Evolutionary conservation across 345 rosid genomes (phyloP).

Genomic region (Barbarea vulgaris): DNA sequence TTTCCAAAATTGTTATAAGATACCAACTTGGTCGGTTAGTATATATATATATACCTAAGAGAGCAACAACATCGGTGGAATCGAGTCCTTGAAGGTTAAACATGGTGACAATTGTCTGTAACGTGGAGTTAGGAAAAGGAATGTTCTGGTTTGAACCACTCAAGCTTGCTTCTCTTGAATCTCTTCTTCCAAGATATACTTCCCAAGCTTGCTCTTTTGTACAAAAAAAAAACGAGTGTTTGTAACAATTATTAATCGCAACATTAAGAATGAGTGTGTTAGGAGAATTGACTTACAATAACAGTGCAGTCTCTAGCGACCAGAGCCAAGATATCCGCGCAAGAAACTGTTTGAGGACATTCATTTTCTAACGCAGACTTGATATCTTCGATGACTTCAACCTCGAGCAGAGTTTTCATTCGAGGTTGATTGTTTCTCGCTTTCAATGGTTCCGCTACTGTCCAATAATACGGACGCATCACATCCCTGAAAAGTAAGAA

Average conservation of each 20-base stretch:
- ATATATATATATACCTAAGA: constrained; percentile 64
- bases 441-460: constrained; percentile 55
- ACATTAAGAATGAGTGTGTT: background rate
- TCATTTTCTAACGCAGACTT: constrained; percentile 70
- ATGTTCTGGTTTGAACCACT: constrained; percentile 59
- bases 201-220: no score
- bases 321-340: constrained; percentile 71
- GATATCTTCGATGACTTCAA: constrained; percentile 73
- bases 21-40: background rate
- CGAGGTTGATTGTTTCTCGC: constrained; percentile 68
- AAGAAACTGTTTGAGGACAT: constrained; percentile 77
- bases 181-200: constrained; percentile 77
- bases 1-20: background rate
- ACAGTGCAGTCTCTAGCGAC: constrained; percentile 79
- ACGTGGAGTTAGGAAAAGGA: constrained; percentile 72
- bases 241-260: background rate
- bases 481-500: constrained; percentile 60
- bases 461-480: constrained; percentile 75
- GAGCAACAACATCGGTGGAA: constrained; percentile 70
- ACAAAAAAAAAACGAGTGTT: no score
- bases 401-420: constrained; percentile 75
- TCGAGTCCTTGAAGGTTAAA: constrained; percentile 76
- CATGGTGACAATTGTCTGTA: constrained; percentile 53
- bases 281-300: constrained; percentile 47
- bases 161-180: constrained; percentile 67